phyloP scores from a whole-genome alignment of 2,329 filamentous ascomycete species.

The Xylaria sp. region DNA sequence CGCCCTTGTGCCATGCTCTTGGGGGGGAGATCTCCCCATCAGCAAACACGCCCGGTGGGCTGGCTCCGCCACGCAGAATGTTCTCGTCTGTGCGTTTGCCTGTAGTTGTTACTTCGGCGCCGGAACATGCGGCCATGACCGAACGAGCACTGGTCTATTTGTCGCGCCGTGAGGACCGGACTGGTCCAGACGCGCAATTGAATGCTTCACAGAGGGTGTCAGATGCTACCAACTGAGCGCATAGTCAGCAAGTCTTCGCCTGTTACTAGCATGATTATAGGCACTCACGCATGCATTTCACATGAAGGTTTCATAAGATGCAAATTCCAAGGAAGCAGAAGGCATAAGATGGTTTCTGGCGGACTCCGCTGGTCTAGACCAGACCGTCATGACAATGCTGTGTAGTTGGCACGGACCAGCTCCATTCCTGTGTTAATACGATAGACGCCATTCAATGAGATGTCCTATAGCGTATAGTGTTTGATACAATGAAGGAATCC shows the following conservation, averaged over 20 bases:
- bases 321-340: slow-evolving; percentile 1
- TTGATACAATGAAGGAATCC: not conserved
- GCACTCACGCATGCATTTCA: not conserved
- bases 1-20: slow-evolving; percentile 23
- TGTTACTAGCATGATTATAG: not conserved
- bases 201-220: slow-evolving; percentile 2
- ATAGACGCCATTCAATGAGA: not conserved
- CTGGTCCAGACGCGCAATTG: slow-evolving; percentile 1
- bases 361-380: not conserved
- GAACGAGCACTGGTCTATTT: not conserved
- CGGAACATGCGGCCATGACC: not conserved
- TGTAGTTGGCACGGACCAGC: not conserved
- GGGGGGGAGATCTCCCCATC: not conserved
- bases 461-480: not conserved
- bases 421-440: not conserved
- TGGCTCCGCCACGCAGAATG: not conserved
- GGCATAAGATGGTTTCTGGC: not conserved
- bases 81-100: slow-evolving; percentile 4
- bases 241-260: not conserved
- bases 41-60: slow-evolving; percentile 5
- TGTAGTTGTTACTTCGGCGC: not conserved
- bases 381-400: not conserved
- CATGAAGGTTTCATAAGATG: not conserved
- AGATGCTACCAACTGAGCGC: not conserved
- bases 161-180: not conserved